A percentile compares a stretch with the other conserved stretches of the same genome.
These are phyloP conservation scores for Pyrenophora teres DNA, from an alignment of 2,329 filamentous ascomycete genomes.

Conservation along the genomic window DNA sequence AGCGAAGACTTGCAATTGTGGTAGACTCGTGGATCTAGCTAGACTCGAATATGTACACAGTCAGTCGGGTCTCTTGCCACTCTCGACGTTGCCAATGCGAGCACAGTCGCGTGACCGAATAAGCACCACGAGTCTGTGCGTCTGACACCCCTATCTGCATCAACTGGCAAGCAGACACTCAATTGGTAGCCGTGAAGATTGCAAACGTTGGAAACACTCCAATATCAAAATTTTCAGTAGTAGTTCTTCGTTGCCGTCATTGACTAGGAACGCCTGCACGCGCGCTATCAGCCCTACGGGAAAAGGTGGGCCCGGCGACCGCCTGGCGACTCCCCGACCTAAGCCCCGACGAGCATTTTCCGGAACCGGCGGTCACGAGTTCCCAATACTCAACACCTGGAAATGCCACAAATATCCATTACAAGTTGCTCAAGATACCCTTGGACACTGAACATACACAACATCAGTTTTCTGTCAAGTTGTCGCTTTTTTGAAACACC, in stretches of 20 bases:
- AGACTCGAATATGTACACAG: too few species aligned
- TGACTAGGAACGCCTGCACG: not conserved
- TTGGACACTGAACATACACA: too few species aligned
- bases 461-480: too few species aligned
- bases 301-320: constrained; percentile 13
- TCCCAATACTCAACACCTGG: not conserved
- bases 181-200: too few species aligned
- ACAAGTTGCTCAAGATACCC: not conserved
- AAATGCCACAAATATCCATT: not conserved
- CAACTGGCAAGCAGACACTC: not conserved
- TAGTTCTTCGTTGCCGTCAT: not conserved
- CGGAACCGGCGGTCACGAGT: constrained; percentile 9
- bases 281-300: constrained; percentile 4
- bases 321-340: constrained; percentile 15
- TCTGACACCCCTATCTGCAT: not conserved
- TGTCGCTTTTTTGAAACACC: too few species aligned
- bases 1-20: not conserved
- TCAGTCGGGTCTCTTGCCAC: not conserved
- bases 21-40: not conserved
- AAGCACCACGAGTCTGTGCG: not conserved
- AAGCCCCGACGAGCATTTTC: constrained; percentile 22
- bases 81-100: not conserved
- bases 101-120: not conserved
- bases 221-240: too few species aligned
- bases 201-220: too few species aligned